Percentiles rank a stretch among this genome's conserved stretches.
Evolutionary conservation across 2,329 filamentous ascomycete species (phyloP).

Genomic region (Aspergillus sp.): DNA sequence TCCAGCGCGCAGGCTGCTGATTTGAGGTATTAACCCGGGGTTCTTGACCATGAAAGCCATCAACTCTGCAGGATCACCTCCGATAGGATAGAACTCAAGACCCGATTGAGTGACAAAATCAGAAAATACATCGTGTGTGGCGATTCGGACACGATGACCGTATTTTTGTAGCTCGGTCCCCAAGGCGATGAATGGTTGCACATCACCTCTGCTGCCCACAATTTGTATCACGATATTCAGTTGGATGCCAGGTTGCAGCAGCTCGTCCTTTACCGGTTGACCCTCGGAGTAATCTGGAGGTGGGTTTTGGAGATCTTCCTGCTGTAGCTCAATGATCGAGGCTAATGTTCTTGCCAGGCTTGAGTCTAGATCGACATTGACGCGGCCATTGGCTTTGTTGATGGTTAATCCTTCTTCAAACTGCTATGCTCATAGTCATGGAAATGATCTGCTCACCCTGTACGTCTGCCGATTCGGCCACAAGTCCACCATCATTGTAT

Average conservation of each 20-base stretch:
- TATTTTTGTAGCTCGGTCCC: constrained; percentile 54
- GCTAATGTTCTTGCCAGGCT: constrained; percentile 26
- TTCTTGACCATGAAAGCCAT: constrained; percentile 58
- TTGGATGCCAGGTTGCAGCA: constrained; percentile 19
- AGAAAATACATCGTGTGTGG: constrained; percentile 58
- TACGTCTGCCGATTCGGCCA: constrained; percentile 3
- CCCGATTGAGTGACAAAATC: constrained; percentile 56
- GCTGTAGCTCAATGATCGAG: constrained; percentile 24
- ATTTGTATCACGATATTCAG: constrained; percentile 60
- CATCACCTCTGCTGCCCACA: constrained; percentile 59
- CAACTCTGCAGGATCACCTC: constrained; percentile 56
- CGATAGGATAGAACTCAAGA: constrained; percentile 60
- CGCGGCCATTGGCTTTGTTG: constrained; percentile 24
- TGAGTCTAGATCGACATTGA: constrained; percentile 28
- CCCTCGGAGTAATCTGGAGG: constrained; percentile 20
- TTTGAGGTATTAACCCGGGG: constrained; percentile 45
- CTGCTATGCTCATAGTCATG: neutral
- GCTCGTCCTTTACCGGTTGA: neutral
- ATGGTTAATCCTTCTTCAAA: neutral
- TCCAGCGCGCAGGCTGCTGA: constrained; percentile 40
- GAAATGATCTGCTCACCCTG: neutral
- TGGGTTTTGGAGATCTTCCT: constrained; percentile 19
- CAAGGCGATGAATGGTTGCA: constrained; percentile 62
- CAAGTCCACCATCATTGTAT: neutral
- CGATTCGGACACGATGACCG: constrained; percentile 59